Base-by-base conservation (phyloP, 202 grass and related monocot species). In the Cymbopogon flexuosus region DNA sequence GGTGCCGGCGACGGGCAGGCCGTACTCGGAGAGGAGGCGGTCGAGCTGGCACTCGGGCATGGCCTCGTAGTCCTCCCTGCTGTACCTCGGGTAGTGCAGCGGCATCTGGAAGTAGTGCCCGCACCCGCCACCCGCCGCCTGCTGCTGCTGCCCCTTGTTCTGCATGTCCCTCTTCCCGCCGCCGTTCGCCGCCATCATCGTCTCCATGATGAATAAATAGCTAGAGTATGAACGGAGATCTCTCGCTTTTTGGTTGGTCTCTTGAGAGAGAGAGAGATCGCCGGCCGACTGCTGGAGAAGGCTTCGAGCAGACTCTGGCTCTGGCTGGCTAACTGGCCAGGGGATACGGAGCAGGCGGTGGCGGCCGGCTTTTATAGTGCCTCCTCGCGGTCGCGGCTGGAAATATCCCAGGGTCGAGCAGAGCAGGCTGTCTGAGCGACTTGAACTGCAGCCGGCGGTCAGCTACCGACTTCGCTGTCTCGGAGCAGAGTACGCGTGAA, bases 31-130 rank as follows among this genome's bases (percentile, higher is more conserved):
- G 61, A 97, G 91, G 43, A 97, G 86, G 86, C 89, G 81, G 79
- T 97, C 84, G 75, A 97, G 90, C 78, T 91, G 90, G 92, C 94
- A 97, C 89, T 97, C 94, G 3, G 90, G 90, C 94, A 97, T 97
- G 30, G 51, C 34, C 84, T 94, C 94, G 77, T 97, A 97, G 22
- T 94, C 92, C 23, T 76, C 84, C 65, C 68, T 73, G 6, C 42
- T 87, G 81, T 94, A 94, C 84, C 84, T 70, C 45, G 94, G 94
- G 79, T 97, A 97, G 88, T 92, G 94, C 76, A 97, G 73, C 62
- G 94, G 94, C 94, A 97, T 97, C 80, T 90, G 92, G 72, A 97
- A 97, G 58, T 30, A 60, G 12, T 54, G 52, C 15, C 37, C 42
- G 1, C 62, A 62, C 16, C 31, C 59, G 62, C 51, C 62, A 62